Percentiles rank a stretch among this genome's conserved stretches.
Conservation (phyloP, 768 basidiomycete genomes). For the Mycena vulgaris region DNA sequence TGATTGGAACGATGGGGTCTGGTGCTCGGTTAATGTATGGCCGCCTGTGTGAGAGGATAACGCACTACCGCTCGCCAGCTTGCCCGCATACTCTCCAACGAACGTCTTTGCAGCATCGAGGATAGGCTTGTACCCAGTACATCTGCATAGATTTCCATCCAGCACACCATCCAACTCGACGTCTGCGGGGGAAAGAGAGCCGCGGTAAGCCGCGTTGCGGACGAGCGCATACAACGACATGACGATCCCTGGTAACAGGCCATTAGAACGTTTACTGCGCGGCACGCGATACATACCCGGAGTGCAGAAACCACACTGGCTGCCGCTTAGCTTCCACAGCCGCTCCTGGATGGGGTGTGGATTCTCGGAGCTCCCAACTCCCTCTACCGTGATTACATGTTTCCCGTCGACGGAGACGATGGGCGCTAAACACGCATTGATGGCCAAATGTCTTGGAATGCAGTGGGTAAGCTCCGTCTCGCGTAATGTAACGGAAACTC, state of each 20-base stretch:
- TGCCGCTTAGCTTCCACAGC: slow-evolving; percentile 36
- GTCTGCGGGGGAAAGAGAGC: slow-evolving; percentile 36
- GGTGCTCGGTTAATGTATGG: neutral
- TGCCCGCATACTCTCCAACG: slow-evolving; percentile 37
- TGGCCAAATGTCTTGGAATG: slow-evolving; percentile 30
- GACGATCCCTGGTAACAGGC: slow-evolving; percentile 28
- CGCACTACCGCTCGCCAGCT: slow-evolving; percentile 19
- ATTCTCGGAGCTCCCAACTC: slow-evolving; percentile 36
- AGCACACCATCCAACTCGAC: slow-evolving; percentile 39
- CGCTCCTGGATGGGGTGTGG: slow-evolving; percentile 39
- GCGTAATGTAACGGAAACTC: neutral
- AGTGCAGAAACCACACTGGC: slow-evolving; percentile 40
- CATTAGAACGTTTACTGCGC: neutral
- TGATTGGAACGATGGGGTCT: slow-evolving; percentile 37
- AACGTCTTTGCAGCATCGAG: slow-evolving; percentile 41
- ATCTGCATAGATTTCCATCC: slow-evolving; percentile 39
- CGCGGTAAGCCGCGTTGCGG: slow-evolving; percentile 40
- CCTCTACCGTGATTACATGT: slow-evolving; percentile 41
- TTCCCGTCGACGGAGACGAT: slow-evolving; percentile 39
- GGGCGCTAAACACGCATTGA: slow-evolving; percentile 40
- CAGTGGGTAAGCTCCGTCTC: slow-evolving; percentile 1
- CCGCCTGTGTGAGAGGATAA: neutral
- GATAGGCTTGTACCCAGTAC: slow-evolving; percentile 40
- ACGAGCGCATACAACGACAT: slow-evolving; percentile 39
- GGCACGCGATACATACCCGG: slow-evolving; percentile 16